Evolutionary conservation across 2,329 filamentous ascomycete species (phyloP).

Genomic region (Diaporthe destruens): DNA sequence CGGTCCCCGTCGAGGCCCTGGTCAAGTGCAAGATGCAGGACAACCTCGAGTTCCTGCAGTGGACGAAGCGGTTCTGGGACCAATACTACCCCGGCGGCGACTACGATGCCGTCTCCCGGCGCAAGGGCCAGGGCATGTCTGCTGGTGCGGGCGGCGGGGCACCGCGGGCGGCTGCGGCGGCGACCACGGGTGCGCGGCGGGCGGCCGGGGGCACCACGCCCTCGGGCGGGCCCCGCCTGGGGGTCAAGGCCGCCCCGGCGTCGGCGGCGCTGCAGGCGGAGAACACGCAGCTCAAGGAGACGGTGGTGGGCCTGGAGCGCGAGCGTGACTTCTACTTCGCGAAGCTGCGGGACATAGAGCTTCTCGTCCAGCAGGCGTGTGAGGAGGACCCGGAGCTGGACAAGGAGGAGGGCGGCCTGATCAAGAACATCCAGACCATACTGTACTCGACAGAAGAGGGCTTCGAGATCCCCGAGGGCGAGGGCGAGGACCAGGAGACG

Average conservation of each 20-base stretch:
- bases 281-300: constrained; percentile 92
- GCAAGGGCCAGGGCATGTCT: constrained; percentile 80
- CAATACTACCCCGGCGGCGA: constrained; percentile 97
- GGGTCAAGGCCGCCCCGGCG: constrained; percentile 64
- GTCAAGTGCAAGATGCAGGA: constrained; percentile 99
- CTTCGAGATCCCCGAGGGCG: constrained; percentile 90
- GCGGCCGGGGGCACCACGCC: constrained; percentile 73
- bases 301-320: constrained; percentile 91
- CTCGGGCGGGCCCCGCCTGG: constrained; percentile 63
- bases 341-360: constrained; percentile 96
- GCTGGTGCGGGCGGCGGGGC: constrained; percentile 61
- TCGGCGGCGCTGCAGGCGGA: constrained; percentile 84
- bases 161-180: constrained; percentile 62
- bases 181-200: constrained; percentile 49
- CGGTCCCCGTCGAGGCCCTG: constrained; percentile 87
- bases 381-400: constrained; percentile 94
- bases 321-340: constrained; percentile 99
- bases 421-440: constrained; percentile 97
- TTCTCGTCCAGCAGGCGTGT: constrained; percentile 91
- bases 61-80: constrained; percentile 97
- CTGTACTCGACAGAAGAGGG: constrained; percentile 96
- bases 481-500: constrained; percentile 84
- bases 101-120: constrained; percentile 88
- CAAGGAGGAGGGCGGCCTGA: constrained; percentile 91
- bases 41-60: constrained; percentile 98